Evolutionary conservation across 441 rosid species (phyloP).

Genomic region (Gossypium davidsonii): DNA sequence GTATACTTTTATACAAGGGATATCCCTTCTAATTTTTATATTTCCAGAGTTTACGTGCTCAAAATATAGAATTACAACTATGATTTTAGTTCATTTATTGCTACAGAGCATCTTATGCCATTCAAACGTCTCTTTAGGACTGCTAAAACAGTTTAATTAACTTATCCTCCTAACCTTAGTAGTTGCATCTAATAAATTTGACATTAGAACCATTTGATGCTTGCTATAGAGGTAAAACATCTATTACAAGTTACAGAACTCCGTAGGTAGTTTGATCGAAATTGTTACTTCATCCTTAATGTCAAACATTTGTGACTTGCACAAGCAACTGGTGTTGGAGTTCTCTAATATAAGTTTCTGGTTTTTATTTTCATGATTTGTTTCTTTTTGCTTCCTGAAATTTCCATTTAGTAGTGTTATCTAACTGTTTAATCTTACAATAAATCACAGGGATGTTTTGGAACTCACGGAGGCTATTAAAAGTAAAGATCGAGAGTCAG

Average conservation of each 20-base stretch:
- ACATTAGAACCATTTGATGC: neutral
- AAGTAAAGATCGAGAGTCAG: slow-evolving; percentile 77
- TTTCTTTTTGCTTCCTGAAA: neutral
- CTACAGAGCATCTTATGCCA: neutral
- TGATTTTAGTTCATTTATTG: no score
- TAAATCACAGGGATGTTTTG: slow-evolving; percentile 56
- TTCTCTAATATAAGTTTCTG: neutral
- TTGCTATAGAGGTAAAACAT: neutral
- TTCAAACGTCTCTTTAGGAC: neutral
- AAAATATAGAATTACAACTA: no score
- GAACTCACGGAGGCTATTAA: slow-evolving; percentile 79
- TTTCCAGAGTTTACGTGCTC: no score
- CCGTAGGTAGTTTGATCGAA: neutral
- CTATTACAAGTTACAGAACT: neutral
- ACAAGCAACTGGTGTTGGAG: neutral
- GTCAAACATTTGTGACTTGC: neutral
- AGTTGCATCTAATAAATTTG: neutral
- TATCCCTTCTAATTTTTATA: no score
- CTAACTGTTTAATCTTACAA: slow-evolving; percentile 6
- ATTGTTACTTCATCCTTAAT: neutral
- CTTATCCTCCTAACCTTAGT: neutral
- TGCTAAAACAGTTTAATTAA: slow-evolving; percentile 1
- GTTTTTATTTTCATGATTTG: neutral
- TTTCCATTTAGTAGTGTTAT: slow-evolving; percentile 1
- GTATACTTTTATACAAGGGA: no score